Conservation (phyloP, 805 yeast species). For the Sugiyamaella marilandica region DNA sequence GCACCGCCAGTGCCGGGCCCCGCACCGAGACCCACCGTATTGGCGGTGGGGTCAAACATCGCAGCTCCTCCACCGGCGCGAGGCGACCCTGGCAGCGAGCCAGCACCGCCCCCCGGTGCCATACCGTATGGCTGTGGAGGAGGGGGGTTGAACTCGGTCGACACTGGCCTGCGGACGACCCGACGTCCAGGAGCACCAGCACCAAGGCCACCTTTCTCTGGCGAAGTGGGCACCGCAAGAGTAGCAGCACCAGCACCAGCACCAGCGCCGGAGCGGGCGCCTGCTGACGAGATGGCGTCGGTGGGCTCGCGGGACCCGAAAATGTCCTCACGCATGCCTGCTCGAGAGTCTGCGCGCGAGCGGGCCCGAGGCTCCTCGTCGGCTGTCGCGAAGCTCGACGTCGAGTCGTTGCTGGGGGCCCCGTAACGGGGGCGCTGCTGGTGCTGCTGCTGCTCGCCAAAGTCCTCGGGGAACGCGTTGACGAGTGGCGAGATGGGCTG, state of each 20-base stretch:
- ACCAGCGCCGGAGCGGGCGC: constrained; percentile 12
- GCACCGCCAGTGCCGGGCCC: no score
- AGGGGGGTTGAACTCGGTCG: constrained; percentile 10
- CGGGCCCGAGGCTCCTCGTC: background rate
- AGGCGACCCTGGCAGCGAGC: background rate
- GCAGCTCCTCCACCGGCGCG: background rate
- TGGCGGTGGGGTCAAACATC: constrained; percentile 24
- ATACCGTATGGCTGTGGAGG: background rate
- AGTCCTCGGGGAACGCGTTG: constrained; percentile 1
- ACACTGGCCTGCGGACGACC: constrained; percentile 19
- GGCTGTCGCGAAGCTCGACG: constrained; percentile 2
- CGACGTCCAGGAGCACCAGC: constrained; percentile 5
- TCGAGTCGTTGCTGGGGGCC: background rate
- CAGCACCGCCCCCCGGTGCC: background rate
- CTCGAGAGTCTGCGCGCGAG: constrained; percentile 18
- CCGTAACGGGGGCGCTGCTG: no score
- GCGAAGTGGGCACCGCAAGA: background rate
- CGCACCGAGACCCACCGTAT: background rate
- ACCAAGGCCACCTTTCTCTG: background rate
- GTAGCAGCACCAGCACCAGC: constrained; percentile 13
- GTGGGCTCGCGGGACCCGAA: constrained; percentile 21
- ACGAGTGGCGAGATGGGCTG: constrained; percentile 25
- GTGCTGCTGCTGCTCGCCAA: background rate
- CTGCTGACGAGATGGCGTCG: constrained; percentile 17
- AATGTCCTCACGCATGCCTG: constrained; percentile 27